Evolutionary conservation across 345 rosid species (phyloP).

Genomic region (Hypericum perforatum): DNA sequence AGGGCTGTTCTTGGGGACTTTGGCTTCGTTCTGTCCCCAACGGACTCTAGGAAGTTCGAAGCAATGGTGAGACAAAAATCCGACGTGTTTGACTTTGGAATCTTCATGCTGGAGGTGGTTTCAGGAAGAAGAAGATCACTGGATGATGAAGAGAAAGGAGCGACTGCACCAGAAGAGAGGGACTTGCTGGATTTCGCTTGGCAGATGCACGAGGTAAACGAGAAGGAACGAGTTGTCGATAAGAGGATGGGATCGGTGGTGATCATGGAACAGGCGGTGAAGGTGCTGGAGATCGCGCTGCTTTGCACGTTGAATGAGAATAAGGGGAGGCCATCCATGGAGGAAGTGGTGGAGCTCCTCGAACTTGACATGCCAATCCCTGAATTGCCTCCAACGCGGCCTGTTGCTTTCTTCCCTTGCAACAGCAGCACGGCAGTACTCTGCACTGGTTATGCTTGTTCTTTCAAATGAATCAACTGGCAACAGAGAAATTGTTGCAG

Average conservation of each 20-base stretch:
- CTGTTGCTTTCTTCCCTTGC: constrained; percentile 34
- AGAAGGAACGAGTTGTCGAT: constrained; percentile 30
- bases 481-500: too few relatives aligned
- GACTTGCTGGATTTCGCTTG: constrained; percentile 38
- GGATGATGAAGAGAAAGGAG: not conserved
- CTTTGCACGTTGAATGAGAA: constrained; percentile 38
- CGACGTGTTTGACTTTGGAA: constrained; percentile 41
- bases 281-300: constrained; percentile 30
- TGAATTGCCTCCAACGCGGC: constrained; percentile 27
- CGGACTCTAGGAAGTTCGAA: constrained; percentile 28
- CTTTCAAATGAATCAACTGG: constrained; percentile 21
- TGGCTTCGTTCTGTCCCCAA: constrained; percentile 30
- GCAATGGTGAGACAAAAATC: constrained; percentile 28
- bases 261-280: constrained; percentile 32
- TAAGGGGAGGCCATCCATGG: constrained; percentile 37
- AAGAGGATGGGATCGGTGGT: constrained; percentile 39
- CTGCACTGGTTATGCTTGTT: constrained; percentile 31
- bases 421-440: constrained; percentile 29
- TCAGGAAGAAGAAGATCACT: constrained; percentile 25
- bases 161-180: constrained; percentile 15
- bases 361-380: constrained; percentile 21
- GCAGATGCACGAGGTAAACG: constrained; percentile 39
- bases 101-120: constrained; percentile 36
- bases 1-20: constrained; percentile 39
- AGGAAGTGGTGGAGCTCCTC: constrained; percentile 25